Conservation (phyloP, 208 protist genomes). For the Wallacemonas sp. region DNA sequence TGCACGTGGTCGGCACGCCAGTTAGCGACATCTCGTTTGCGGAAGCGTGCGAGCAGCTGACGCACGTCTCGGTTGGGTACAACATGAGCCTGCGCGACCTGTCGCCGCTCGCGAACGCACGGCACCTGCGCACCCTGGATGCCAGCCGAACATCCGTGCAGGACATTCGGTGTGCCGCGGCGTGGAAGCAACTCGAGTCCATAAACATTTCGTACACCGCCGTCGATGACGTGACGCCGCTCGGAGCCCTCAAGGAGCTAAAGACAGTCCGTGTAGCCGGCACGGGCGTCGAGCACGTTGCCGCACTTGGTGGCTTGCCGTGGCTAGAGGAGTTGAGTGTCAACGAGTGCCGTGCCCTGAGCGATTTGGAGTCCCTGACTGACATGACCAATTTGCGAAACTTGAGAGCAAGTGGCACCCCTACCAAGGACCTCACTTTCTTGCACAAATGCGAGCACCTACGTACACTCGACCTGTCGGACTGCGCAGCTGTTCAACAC, state of each 20-base stretch:
- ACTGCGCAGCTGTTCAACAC: neutral
- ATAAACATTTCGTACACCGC: neutral
- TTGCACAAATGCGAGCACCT: neutral
- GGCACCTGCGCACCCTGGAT: neutral
- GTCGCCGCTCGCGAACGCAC: neutral
- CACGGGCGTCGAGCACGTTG: neutral
- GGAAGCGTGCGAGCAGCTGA: neutral
- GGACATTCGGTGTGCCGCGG: neutral
- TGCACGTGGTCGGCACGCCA: neutral
- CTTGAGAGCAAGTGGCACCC: neutral
- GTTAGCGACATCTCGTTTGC: neutral
- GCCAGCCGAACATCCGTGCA: neutral
- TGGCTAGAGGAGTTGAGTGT: neutral
- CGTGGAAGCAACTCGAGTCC: neutral
- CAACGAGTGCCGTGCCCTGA: constrained; percentile 1
- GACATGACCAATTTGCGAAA: neutral
- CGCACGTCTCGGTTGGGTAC: neutral
- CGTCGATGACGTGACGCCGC: neutral
- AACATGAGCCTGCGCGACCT: neutral
- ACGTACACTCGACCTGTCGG: neutral
- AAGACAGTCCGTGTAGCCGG: neutral
- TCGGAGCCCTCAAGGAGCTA: neutral
- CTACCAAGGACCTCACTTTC: neutral
- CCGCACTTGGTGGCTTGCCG: neutral
- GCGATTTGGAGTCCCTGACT: neutral